phyloP scores from a whole-genome alignment of 2,329 filamentous ascomycete species.

The Plectosphaerella plurivora region DNA sequence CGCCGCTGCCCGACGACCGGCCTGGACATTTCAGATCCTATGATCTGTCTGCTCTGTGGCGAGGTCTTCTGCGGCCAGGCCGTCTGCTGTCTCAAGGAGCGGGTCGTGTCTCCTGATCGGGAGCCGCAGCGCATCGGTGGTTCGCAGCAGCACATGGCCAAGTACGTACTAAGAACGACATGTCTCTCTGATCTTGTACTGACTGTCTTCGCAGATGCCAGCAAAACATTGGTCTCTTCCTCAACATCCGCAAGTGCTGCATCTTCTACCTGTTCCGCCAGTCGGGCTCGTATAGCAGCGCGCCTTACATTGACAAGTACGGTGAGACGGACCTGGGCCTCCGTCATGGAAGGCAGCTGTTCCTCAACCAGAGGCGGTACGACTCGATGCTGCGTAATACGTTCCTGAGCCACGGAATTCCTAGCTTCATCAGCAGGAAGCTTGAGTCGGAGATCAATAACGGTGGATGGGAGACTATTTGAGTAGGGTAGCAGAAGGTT shows the following conservation, averaged over 20 bases:
- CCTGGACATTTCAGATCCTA: conserved; percentile 86
- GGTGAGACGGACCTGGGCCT: conserved; percentile 94
- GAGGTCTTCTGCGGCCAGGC: conserved; percentile 96
- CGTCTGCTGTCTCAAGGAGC: conserved; percentile 76
- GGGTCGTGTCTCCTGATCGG: conserved; percentile 34
- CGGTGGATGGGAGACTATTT: conserved; percentile 91
- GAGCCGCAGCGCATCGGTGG: conserved; percentile 62
- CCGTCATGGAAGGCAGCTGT: conserved; percentile 81
- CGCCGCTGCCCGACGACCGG: conserved; percentile 82
- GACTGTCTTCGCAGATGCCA: conserved; percentile 62
- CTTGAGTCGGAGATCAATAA: conserved; percentile 95
- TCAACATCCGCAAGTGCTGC: conserved; percentile 95
- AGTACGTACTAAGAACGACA: conserved; percentile 48
- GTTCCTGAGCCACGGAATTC: conserved; percentile 83
- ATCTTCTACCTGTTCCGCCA: conserved; percentile 80
- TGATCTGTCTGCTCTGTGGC: conserved; percentile 90
- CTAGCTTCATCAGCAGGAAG: conserved; percentile 83
- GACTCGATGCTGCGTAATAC: conserved; percentile 81
- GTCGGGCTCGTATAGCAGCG: conserved; percentile 78
- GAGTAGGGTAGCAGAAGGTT: conserved; percentile 11
- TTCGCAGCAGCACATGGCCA: conserved; percentile 83
- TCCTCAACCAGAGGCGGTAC: conserved; percentile 89
- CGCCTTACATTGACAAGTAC: conserved; percentile 93
- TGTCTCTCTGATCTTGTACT: neutral
- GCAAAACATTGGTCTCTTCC: conserved; percentile 84